Base-by-base conservation (phyloP, 2,329 filamentous ascomycete species). In the Didymosphaeria variabile region DNA sequence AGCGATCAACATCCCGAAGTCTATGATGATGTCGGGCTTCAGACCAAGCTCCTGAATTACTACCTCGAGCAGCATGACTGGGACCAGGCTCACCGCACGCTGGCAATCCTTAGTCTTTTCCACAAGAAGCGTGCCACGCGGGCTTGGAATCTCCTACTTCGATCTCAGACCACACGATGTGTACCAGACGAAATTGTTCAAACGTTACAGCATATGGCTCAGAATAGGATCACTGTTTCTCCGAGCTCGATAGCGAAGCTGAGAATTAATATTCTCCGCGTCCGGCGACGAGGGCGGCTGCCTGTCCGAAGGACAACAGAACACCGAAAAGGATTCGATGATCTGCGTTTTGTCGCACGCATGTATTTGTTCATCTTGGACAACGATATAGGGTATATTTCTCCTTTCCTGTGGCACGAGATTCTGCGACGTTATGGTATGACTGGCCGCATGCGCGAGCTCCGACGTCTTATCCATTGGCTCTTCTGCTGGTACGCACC, bases 1-100 rank as follows among this genome's bases (percentile, higher is more conserved):
- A 88, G 84, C 65, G 88, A 91, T 70, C 85, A 89, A 60, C 88
- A 91, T 76, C 88, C 88, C 1, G 88, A 90, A 62, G 81, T 84
- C 8, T 84, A 89, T 53, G 87, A 88, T 65, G 84, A 91, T 68
- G 65, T 62, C 5, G 64, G 78, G 5, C 76, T 86, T 12, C 88
- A 90, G 68, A 82, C 86, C 62, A 76, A 78, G 3, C 76, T 90
- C 5, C 78, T 91, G 2, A 65, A 79, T 5, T 80, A 80, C 13
- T 87, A 86, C 68, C 80, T 87, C 26, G 73, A 81, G n/a, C 73
- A 76, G 32, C 77, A 79, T 49, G 84, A 89, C 61, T 83, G 81
- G 80, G 66, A 69, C 17, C 82, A 84, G 59, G 85, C 85, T 55
- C 83, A 86, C 59, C 79, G 87, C 56, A 87, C 87, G 0, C 75